These are phyloP conservation scores for Blastocystis sp. DNA, from an alignment of 352 stramenopile species.

Conservation along the genomic window DNA sequence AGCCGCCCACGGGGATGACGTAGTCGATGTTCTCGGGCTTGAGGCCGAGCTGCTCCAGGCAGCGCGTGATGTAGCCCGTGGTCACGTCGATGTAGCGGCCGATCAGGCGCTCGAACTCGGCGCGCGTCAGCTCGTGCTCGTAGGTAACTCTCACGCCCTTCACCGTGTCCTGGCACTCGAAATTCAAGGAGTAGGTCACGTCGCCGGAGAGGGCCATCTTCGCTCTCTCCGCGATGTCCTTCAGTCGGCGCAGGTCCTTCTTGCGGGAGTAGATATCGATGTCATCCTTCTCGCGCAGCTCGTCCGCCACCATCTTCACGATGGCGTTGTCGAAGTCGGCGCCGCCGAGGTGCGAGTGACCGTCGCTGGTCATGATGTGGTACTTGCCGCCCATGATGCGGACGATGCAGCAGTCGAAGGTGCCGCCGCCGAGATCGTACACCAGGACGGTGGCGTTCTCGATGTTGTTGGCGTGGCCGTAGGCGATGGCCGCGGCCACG, in stretches of 20 bases:
- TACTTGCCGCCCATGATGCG: conserved; percentile 75
- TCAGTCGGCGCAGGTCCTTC: conserved; percentile 70
- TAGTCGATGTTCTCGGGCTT: conserved; percentile 73
- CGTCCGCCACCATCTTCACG: conserved; percentile 78
- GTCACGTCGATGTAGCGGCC: conserved; percentile 78
- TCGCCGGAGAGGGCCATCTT: conserved; percentile 73
- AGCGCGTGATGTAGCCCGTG: conserved; percentile 77
- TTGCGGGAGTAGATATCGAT: conserved; percentile 38
- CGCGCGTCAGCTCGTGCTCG: conserved; percentile 72
- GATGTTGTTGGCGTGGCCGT: conserved; percentile 72
- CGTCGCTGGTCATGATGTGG: conserved; percentile 78
- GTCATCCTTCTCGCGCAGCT: conserved; percentile 82
- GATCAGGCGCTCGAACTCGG: conserved; percentile 74
- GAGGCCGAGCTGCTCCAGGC: conserved; percentile 72
- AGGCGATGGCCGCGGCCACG: conserved; percentile 73
- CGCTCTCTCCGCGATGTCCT: conserved; percentile 74
- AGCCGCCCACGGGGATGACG: conserved; percentile 77
- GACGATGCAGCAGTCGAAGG: conserved; percentile 77
- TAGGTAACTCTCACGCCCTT: too few relatives aligned
- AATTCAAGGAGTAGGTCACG: conserved; percentile 72
- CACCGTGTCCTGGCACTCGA: conserved; percentile 72
- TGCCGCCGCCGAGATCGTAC: conserved; percentile 78
- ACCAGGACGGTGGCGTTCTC: conserved; percentile 70
- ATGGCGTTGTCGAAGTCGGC: conserved; percentile 79
- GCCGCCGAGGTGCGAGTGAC: conserved; percentile 84